Conservation (phyloP, 177 flowering plant species). For the Telopea speciosissima region DNA sequence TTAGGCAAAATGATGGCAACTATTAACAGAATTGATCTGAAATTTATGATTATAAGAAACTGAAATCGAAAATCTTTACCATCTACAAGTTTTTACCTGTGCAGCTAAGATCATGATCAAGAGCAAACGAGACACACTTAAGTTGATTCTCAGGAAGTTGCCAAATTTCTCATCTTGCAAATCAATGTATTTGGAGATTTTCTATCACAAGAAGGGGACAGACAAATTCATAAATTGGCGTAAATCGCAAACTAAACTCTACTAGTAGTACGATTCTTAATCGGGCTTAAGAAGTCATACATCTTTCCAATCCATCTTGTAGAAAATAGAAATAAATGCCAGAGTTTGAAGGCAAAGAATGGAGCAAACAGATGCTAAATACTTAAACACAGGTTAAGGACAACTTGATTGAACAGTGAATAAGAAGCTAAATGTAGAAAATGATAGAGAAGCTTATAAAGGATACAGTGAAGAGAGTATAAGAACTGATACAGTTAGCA, state of each 20-base stretch:
- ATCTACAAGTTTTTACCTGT: constrained; percentile 51
- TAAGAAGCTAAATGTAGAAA: not conserved
- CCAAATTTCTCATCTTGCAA: constrained; percentile 17
- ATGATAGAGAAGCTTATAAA: not conserved
- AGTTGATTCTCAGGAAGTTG: constrained; percentile 26
- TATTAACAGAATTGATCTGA: not conserved
- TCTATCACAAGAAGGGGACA: constrained; percentile 16
- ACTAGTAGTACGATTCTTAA: too few species aligned
- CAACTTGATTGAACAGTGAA: not conserved
- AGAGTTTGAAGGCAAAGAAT: constrained; percentile 31
- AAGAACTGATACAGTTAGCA: constrained; percentile 23
- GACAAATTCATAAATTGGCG: not conserved
- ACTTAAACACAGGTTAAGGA: constrained; percentile 33
- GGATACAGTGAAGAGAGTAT: constrained; percentile 42
- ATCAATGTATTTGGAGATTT: constrained; percentile 20
- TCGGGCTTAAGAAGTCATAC: constrained; percentile 19
- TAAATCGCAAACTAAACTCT: not conserved
- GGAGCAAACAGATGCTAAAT: constrained; percentile 25
- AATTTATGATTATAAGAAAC: not conserved
- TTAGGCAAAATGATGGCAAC: not conserved
- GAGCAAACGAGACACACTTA: constrained; percentile 27
- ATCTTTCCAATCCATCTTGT: constrained; percentile 34
- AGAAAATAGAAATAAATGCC: constrained; percentile 30
- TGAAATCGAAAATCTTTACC: not conserved
- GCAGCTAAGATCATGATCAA: constrained; percentile 21